Evolutionary conservation across 441 rosid genomes (phyloP).

Genomic region (Biscutella laevigata): DNA sequence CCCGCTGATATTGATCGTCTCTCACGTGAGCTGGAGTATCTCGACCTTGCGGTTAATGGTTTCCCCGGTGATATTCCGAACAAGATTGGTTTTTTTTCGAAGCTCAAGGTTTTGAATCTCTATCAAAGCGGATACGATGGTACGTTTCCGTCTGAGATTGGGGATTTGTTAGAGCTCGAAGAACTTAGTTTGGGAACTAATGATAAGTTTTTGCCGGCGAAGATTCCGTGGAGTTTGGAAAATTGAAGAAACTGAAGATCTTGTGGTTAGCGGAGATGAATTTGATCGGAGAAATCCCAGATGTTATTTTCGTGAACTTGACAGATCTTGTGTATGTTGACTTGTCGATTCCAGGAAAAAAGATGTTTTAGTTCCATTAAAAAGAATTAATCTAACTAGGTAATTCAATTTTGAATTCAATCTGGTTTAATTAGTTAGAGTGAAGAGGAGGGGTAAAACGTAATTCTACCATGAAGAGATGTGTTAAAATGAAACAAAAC

Average conservation of each 20-base stretch:
- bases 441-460: too few relatives aligned
- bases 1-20: constrained; percentile 52
- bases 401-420: too few relatives aligned
- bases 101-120: constrained; percentile 33
- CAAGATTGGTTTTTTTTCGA: constrained; percentile 35
- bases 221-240: constrained; percentile 55
- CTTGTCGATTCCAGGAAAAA: too few relatives aligned
- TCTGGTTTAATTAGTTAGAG: too few relatives aligned
- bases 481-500: too few relatives aligned
- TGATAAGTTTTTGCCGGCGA: constrained; percentile 35
- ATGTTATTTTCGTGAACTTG: constrained; percentile 34
- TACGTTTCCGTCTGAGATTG: constrained; percentile 70
- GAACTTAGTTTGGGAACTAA: constrained; percentile 37
- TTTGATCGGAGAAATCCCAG: constrained; percentile 61
- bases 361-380: too few relatives aligned
- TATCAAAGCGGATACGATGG: constrained; percentile 48
- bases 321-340: constrained; percentile 44
- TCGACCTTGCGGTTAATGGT: constrained; percentile 45
- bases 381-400: too few relatives aligned
- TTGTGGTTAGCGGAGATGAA: constrained; percentile 45
- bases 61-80: constrained; percentile 64
- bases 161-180: constrained; percentile 52
- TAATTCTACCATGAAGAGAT: too few relatives aligned
- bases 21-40: constrained; percentile 28
- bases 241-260: constrained; percentile 36